Evolutionary conservation across 495 filamentous ascomycete genomes (phyloP).

Genomic region (Halenospora varia): DNA sequence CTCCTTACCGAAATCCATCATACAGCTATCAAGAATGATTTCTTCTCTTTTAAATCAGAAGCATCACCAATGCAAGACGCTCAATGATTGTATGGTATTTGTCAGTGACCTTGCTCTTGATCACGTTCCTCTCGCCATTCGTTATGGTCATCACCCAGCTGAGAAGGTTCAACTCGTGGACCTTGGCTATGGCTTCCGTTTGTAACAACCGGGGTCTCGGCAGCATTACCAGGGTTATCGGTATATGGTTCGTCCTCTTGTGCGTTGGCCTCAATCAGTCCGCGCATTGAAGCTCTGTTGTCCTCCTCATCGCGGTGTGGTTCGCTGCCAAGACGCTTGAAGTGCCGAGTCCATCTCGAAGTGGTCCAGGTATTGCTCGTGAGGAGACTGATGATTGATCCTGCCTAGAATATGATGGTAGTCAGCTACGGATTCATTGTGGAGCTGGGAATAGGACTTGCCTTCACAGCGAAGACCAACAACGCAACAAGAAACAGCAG

Average conservation of each 20-base stretch:
- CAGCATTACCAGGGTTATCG: constrained; percentile 19
- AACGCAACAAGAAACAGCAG: constrained; percentile 28
- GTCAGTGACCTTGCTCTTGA: too few relatives aligned
- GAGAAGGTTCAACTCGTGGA: constrained; percentile 23
- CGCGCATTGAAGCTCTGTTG: constrained; percentile 7
- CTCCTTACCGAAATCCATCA: too few relatives aligned
- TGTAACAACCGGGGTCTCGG: background rate
- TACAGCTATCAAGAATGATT: too few relatives aligned
- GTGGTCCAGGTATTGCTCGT: constrained; percentile 11
- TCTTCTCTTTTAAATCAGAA: too few relatives aligned
- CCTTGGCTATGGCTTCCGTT: constrained; percentile 3
- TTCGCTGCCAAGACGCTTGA: constrained; percentile 7
- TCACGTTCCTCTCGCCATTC: constrained; percentile 28
- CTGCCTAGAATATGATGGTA: constrained; percentile 4
- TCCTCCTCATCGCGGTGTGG: constrained; percentile 12
- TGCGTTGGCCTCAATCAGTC: constrained; percentile 17
- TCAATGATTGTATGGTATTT: too few relatives aligned
- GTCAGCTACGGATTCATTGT: background rate
- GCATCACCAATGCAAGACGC: too few relatives aligned
- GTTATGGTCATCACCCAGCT: constrained; percentile 20
- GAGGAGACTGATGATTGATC: constrained; percentile 17
- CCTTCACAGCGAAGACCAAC: constrained; percentile 27
- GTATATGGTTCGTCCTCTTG: constrained; percentile 22
- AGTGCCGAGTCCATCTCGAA: constrained; percentile 7
- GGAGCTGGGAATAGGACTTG: constrained; percentile 7